Evolutionary conservation across 805 yeast species (phyloP).

Genomic region (Sungouiella blattae): DNA sequence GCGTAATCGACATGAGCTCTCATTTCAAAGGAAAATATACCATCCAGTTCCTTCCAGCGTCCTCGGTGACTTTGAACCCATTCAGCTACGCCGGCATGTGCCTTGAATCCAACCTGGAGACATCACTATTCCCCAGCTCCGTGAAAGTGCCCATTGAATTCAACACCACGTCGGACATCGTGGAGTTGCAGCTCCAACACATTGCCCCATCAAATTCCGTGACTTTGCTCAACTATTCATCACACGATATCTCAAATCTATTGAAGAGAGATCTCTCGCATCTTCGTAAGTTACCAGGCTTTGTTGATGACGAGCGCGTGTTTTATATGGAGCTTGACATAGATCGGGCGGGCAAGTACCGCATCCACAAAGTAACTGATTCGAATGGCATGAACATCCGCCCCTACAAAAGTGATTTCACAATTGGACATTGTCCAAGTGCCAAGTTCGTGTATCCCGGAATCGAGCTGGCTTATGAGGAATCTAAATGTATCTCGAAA

Average conservation of each 20-base stretch:
- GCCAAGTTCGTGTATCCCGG: conserved; percentile 50
- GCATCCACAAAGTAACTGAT: conserved; percentile 65
- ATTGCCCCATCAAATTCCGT: conserved; percentile 53
- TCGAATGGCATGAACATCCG: conserved; percentile 56
- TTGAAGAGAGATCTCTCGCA: conserved; percentile 29
- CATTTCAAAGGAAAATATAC: conserved; percentile 86
- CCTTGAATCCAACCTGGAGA: conserved; percentile 30
- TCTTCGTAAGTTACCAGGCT: conserved; percentile 22
- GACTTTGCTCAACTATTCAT: conserved; percentile 50
- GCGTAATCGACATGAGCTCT: conserved; percentile 43
- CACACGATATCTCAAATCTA: conserved; percentile 48
- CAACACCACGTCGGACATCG: conserved; percentile 75
- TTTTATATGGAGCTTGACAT: conserved; percentile 66
- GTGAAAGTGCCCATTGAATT: conserved; percentile 65
- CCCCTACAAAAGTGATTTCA: conserved; percentile 55
- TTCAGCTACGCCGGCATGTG: conserved; percentile 60
- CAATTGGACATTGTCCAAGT: conserved; percentile 75
- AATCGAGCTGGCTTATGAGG: conserved; percentile 14
- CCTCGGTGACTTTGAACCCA: conserved; percentile 82
- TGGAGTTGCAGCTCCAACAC: conserved; percentile 60
- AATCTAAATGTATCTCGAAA: conserved; percentile 52
- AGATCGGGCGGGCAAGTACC: conserved; percentile 71
- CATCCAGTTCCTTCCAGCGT: conserved; percentile 85
- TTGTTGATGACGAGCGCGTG: conserved; percentile 37
- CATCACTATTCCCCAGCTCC: conserved; percentile 17